These are phyloP conservation scores for Cladophialophora exuberans DNA, from an alignment of 2,329 filamentous ascomycete genomes.

Conservation along the genomic window DNA sequence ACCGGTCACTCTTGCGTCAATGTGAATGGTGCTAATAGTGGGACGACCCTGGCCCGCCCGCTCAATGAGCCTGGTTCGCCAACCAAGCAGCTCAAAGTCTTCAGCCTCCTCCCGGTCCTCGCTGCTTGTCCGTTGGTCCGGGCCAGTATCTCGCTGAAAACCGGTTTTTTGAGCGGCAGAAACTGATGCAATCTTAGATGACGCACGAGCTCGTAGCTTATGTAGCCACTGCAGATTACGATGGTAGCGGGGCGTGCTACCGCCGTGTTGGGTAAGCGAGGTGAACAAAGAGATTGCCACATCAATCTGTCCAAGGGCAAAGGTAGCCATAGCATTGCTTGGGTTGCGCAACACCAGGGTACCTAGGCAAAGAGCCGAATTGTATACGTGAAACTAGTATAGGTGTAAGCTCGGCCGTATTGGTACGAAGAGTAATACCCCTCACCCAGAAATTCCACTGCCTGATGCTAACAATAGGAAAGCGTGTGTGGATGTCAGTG, in stretches of 20 bases:
- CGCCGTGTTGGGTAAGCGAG: slow-evolving; percentile 13
- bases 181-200: slow-evolving; percentile 9
- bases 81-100: slow-evolving; percentile 19
- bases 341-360: slow-evolving; percentile 17
- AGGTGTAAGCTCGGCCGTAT: background rate
- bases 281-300: slow-evolving; percentile 15
- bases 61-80: slow-evolving; percentile 22
- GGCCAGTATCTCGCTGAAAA: background rate
- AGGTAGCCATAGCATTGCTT: slow-evolving; percentile 13
- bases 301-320: slow-evolving; percentile 18
- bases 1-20: background rate
- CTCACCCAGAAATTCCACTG: slow-evolving; percentile 18
- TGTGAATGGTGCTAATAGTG: slow-evolving; percentile 16
- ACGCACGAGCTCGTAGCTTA: slow-evolving; percentile 17
- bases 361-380: slow-evolving; percentile 19
- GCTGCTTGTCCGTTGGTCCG: background rate
- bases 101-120: slow-evolving; percentile 16
- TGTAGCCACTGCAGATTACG: slow-evolving; percentile 18
- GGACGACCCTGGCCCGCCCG: slow-evolving; percentile 12
- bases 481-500: slow-evolving; percentile 14
- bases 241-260: slow-evolving; percentile 8
- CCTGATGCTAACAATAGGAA: slow-evolving; percentile 13
- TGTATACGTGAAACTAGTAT: slow-evolving; percentile 15
- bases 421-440: background rate
- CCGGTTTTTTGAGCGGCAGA: background rate